Evolutionary conservation across 1,139 yeast genomes (phyloP).

Genomic region (Geotrichum histeridarum): DNA sequence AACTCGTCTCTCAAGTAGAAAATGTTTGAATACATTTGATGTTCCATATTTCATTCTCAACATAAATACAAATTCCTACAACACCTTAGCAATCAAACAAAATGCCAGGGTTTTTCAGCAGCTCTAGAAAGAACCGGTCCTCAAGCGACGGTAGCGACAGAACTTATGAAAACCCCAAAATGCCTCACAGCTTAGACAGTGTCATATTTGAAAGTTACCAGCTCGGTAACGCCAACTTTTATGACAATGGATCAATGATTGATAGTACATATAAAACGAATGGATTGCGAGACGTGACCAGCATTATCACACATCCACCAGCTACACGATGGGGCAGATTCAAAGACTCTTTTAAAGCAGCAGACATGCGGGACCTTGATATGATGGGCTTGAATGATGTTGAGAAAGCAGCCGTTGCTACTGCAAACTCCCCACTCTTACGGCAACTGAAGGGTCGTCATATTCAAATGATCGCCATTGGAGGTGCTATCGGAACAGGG

Average conservation of each 20-base stretch:
- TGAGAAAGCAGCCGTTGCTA: conserved; percentile 30
- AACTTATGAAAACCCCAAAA: too few relatives aligned
- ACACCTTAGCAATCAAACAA: too few relatives aligned
- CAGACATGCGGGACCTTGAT: conserved; percentile 22
- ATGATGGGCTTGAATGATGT: conserved; percentile 26
- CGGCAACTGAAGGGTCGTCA: conserved; percentile 48
- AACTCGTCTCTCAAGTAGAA: too few relatives aligned
- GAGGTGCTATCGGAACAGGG: conserved; percentile 81
- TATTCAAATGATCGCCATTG: conserved; percentile 67
- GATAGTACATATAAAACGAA: not conserved
- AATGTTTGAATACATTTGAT: too few relatives aligned
- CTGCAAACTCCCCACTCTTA: conserved; percentile 39
- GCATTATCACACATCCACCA: not conserved
- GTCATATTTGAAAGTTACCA: too few relatives aligned
- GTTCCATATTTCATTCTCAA: too few relatives aligned
- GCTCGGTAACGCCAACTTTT: too few relatives aligned
- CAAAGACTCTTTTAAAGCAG: conserved; percentile 31
- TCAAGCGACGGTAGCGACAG: too few relatives aligned
- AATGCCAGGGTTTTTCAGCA: too few relatives aligned
- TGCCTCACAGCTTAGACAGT: too few relatives aligned
- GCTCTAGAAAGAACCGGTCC: too few relatives aligned
- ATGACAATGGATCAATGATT: not conserved
- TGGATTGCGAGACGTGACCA: not conserved
- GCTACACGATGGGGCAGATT: conserved; percentile 16
- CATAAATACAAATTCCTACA: too few relatives aligned